Conservation (phyloP, 768 basidiomycete genomes). For the Sutorius australiensis region DNA sequence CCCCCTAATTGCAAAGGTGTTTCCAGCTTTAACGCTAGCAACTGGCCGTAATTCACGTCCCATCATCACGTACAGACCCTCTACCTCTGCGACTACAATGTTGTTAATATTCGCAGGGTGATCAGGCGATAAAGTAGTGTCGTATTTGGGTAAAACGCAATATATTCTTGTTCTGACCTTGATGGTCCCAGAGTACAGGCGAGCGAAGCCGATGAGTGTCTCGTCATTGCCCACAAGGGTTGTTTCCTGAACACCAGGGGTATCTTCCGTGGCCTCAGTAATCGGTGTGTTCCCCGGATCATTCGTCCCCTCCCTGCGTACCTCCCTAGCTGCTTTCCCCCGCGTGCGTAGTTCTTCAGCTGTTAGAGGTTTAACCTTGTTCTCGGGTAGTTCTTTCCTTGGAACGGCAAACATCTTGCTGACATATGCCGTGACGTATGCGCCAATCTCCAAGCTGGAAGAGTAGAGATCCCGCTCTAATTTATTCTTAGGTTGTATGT, state of each 20-base stretch:
- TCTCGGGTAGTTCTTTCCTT: slow-evolving; percentile 78
- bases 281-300: slow-evolving; percentile 12
- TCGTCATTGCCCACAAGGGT: slow-evolving; percentile 38
- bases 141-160: slow-evolving; percentile 87
- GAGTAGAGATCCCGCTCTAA: slow-evolving; percentile 81
- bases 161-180: slow-evolving; percentile 58
- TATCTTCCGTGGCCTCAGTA: slow-evolving; percentile 1
- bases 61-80: slow-evolving; percentile 95
- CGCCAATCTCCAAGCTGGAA: slow-evolving; percentile 55
- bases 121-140: slow-evolving; percentile 51
- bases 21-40: slow-evolving; percentile 80
- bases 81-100: slow-evolving; percentile 56
- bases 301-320: slow-evolving; percentile 32
- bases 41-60: slow-evolving; percentile 89
- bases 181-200: slow-evolving; percentile 89
- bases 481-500: slow-evolving; percentile 63
- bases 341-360: slow-evolving; percentile 78
- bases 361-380: slow-evolving; percentile 70
- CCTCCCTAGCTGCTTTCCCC: slow-evolving; percentile 53
- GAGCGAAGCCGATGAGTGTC: slow-evolving; percentile 85
- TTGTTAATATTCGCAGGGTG: slow-evolving; percentile 69
- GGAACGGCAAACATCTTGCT: slow-evolving; percentile 98
- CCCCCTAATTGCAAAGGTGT: slow-evolving; percentile 90
- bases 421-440: slow-evolving; percentile 78
- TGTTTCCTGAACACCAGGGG: neutral